These are phyloP conservation scores for Leccinum boreale DNA, from an alignment of 768 basidiomycete genomes.

Conservation along the genomic window DNA sequence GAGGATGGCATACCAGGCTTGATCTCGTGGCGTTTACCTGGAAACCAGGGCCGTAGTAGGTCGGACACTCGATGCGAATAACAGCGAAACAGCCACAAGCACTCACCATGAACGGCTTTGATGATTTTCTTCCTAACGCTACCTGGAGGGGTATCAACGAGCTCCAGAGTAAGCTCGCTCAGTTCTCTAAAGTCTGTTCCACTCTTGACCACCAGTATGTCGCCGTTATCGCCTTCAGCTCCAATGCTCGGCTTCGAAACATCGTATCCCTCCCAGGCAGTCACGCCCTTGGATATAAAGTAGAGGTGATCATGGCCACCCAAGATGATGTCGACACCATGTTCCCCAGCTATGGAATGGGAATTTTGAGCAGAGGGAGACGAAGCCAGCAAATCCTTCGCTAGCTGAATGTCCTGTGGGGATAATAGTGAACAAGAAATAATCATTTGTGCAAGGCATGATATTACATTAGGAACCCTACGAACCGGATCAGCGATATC, in stretches of 20 bases:
- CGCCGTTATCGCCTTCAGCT: constrained; percentile 68
- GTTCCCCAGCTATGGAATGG: constrained; percentile 43
- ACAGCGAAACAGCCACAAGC: not conserved
- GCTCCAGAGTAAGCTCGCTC: constrained; percentile 66
- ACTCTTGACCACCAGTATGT: constrained; percentile 76
- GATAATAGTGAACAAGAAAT: constrained; percentile 7
- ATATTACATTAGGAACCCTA: constrained; percentile 31
- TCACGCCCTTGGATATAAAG: constrained; percentile 64
- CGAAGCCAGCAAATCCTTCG: constrained; percentile 59
- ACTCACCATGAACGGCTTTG: constrained; percentile 54
- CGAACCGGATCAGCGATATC: constrained; percentile 2
- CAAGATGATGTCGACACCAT: constrained; percentile 81
- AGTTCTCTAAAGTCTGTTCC: constrained; percentile 89
- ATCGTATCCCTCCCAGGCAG: constrained; percentile 66
- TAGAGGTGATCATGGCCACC: constrained; percentile 91
- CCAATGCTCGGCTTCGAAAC: constrained; percentile 51
- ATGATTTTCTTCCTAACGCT: constrained; percentile 67
- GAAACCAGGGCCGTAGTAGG: not conserved
- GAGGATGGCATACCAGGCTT: constrained; percentile 57
- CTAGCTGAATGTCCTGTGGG: constrained; percentile 63
- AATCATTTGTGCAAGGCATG: not conserved
- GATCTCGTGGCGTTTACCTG: constrained; percentile 68
- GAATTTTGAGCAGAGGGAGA: constrained; percentile 52
- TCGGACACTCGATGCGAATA: not conserved
- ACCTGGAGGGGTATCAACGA: constrained; percentile 56